A percentile compares a stretch with the other conserved stretches of the same genome.
phyloP scores from a whole-genome alignment of 768 basidiomycete species.

The Boletus subcaerulescens region DNA sequence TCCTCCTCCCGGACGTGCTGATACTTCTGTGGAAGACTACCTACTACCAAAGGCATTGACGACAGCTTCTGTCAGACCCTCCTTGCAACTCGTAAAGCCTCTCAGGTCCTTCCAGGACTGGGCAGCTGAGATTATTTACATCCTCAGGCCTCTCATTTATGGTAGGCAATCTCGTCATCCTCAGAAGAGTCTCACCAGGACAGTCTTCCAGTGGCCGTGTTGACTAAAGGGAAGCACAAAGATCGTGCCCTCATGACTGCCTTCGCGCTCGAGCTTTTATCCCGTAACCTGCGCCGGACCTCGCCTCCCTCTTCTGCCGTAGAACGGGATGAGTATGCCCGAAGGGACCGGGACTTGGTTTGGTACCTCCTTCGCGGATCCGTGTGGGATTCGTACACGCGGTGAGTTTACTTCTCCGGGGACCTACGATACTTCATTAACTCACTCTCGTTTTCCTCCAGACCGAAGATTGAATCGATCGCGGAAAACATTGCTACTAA shows the following conservation, averaged over 20 bases:
- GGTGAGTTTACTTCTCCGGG: conserved; percentile 39
- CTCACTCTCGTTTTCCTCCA: conserved; percentile 27
- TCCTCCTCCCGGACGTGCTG: conserved; percentile 47
- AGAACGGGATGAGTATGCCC: conserved; percentile 77
- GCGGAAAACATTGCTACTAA: conserved; percentile 51
- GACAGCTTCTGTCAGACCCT: conserved; percentile 67
- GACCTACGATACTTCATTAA: not conserved
- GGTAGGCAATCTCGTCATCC: conserved; percentile 42
- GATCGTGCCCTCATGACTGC: conserved; percentile 64
- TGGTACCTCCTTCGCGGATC: conserved; percentile 87
- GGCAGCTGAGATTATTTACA: conserved; percentile 69
- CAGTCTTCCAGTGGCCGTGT: conserved; percentile 19
- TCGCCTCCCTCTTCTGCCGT: conserved; percentile 59
- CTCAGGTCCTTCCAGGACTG: conserved; percentile 68
- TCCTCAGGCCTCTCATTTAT: conserved; percentile 72
- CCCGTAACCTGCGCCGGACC: conserved; percentile 69
- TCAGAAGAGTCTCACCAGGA: conserved; percentile 4
- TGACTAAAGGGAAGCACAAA: conserved; percentile 23
- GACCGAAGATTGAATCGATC: conserved; percentile 71
- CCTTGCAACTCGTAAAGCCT: conserved; percentile 60
- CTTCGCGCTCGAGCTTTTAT: conserved; percentile 67
- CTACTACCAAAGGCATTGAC: conserved; percentile 80
- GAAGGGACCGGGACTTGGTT: conserved; percentile 75
- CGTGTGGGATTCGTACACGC: conserved; percentile 78
- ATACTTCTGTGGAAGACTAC: conserved; percentile 70